These are phyloP conservation scores for Colletotrichum spinosum DNA, from an alignment of 2,329 filamentous ascomycete genomes.

Conservation along the genomic window DNA sequence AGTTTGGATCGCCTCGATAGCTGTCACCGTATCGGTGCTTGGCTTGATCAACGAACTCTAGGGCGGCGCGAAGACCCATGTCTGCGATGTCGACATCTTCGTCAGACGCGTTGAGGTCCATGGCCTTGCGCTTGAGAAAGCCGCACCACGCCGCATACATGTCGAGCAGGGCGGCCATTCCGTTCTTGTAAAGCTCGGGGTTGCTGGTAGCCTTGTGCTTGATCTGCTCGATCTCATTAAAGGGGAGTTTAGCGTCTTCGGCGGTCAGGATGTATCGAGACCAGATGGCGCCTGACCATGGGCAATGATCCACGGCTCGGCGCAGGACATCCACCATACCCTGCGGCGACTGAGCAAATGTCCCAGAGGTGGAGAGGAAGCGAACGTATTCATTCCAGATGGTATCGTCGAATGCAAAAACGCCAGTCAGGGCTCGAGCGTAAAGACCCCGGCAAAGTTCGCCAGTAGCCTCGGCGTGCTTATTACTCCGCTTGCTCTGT, in stretches of 20 bases:
- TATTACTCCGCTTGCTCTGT: conserved; percentile 67
- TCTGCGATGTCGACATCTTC: conserved; percentile 92
- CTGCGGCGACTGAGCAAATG: conserved; percentile 52
- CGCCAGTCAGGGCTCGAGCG: conserved; percentile 76
- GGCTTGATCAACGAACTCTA: conserved; percentile 87
- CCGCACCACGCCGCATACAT: conserved; percentile 96
- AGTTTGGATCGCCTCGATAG: conserved; percentile 89
- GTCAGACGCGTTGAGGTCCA: conserved; percentile 77
- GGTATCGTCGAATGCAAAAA: conserved; percentile 78
- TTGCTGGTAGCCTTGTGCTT: conserved; percentile 93
- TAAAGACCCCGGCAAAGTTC: conserved; percentile 76
- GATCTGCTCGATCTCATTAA: conserved; percentile 85
- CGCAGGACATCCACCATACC: conserved; percentile 77
- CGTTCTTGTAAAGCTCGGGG: conserved; percentile 84
- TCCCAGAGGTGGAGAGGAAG: conserved; percentile 69
- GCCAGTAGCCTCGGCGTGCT: conserved; percentile 56
- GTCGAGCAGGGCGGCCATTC: conserved; percentile 88
- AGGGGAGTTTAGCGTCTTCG: conserved; percentile 81
- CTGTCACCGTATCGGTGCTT: conserved; percentile 78
- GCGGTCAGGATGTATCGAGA: conserved; percentile 87
- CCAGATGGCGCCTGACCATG: conserved; percentile 93
- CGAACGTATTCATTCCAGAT: conserved; percentile 89
- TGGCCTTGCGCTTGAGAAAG: conserved; percentile 87
- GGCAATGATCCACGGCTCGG: conserved; percentile 88
- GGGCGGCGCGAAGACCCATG: conserved; percentile 84